Base-by-base conservation (phyloP, 805 yeast genomes). In the Starmerella potacharoeniae region DNA sequence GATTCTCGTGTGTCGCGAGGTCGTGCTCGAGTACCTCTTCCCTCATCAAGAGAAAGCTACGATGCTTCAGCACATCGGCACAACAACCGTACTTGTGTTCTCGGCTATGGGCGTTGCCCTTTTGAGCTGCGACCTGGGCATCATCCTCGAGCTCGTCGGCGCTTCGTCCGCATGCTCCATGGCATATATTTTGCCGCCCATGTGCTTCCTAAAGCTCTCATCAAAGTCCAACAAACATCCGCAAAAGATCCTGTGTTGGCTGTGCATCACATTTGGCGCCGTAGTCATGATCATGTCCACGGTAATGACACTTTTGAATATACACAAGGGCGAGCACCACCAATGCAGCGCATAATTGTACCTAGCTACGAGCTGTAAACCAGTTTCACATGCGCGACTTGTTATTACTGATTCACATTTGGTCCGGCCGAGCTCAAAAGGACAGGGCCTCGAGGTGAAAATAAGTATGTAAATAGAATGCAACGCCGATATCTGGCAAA, bases 171-270 rank as follows among this genome's bases (percentile, higher is more conserved):
- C 97, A 0, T 87, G 95, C 17, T 73, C 86, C 40, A 83, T 91
- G 84, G 97, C 97, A 0, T 90, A 86, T 66, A 87, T 90, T 28
- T 71, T 90, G 16, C 97, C 97, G 0, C 96, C 96, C 3, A 67
- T 83, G 66, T 90, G 96, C 63, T 85, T 77, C 63, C 68, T 88
- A 58, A 80, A 83, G 58, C 75, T 90, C 63, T 78, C 88, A 0
- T 67, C 71, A 55, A 71, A 65, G 53, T 70, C 56, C 10, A 31
- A 51, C 33, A 36, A 36, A 47, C 77, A 55, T 29, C 43, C 53
- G 11, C 58, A 79, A 55, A 81, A 78, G 51, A 41, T 81, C 0
- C 84, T 89, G 0, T 77, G 81, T 59, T 76, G 78, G 56, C 69
- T 71, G 0, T 83, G 93, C 64, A 77, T 83, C 8, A 66, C 69